phyloP scores from a whole-genome alignment of 1,284 basidiomycete species.

The Apiotrichum siamense region DNA sequence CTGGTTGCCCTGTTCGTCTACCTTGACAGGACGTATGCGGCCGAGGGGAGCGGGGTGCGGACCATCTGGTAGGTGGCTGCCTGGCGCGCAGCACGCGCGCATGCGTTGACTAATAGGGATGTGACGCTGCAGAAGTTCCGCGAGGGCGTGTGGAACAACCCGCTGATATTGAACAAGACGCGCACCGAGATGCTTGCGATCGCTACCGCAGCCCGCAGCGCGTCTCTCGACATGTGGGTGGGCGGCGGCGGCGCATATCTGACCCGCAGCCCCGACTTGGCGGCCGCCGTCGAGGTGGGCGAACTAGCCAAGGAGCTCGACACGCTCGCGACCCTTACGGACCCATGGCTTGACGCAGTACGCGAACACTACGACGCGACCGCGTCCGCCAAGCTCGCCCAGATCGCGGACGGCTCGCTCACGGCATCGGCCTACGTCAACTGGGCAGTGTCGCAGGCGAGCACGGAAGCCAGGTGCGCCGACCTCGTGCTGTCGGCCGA shows the following conservation, averaged over 20 bases:
- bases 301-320: conserved; percentile 20
- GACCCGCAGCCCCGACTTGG: not conserved
- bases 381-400: conserved; percentile 10
- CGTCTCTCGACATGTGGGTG: no score
- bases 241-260: conserved; percentile 55
- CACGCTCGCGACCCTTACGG: conserved; percentile 19
- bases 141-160: conserved; percentile 53
- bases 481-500: conserved; percentile 12
- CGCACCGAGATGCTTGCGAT: conserved; percentile 51
- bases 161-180: conserved; percentile 51
- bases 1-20: conserved; percentile 42
- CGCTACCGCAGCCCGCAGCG: no score
- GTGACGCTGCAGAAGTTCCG: conserved; percentile 53
- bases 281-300: conserved; percentile 4
- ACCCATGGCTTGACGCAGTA: conserved; percentile 26
- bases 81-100: no score
- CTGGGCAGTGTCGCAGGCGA: conserved; percentile 30
- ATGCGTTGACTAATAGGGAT: conserved; percentile 10
- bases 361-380: conserved; percentile 19
- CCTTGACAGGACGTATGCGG: conserved; percentile 40
- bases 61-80: conserved; percentile 31
- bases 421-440: conserved; percentile 28
- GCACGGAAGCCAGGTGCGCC: conserved; percentile 28
- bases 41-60: conserved; percentile 22
- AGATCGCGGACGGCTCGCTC: conserved; percentile 19